These are phyloP conservation scores for Centrapalus pauciflorus DNA, from an alignment of 129 eudicot genomes.

Conservation along the genomic window DNA sequence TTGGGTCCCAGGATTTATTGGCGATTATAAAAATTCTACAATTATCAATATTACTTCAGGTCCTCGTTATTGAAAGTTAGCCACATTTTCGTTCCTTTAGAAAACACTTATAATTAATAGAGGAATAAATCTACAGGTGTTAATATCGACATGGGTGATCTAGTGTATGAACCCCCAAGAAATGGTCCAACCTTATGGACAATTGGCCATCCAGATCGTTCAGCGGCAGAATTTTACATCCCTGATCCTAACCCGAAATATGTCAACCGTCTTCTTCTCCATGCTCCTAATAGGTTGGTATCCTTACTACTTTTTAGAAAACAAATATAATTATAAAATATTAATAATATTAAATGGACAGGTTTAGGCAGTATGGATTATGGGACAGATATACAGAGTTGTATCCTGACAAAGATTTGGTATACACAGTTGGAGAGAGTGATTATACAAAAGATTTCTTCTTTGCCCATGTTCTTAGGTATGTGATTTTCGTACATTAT, in stretches of 20 bases:
- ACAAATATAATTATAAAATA: neutral
- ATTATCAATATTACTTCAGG: constrained; percentile 52
- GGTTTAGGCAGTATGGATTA: constrained; percentile 38
- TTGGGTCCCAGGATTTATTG: constrained; percentile 79
- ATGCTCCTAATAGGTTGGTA: constrained; percentile 52
- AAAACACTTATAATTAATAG: neutral
- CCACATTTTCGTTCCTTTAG: neutral
- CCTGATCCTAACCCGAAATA: constrained; percentile 69
- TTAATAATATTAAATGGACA: neutral
- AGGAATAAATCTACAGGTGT: neutral
- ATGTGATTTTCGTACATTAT: neutral
- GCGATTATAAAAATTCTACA: constrained; percentile 42
- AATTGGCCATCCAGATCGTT: constrained; percentile 80
- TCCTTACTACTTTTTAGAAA: neutral
- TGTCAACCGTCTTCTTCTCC: constrained; percentile 40
- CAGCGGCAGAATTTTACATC: constrained; percentile 76
- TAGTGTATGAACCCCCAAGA: constrained; percentile 68
- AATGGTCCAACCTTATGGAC: constrained; percentile 91
- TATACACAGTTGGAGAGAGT: constrained; percentile 30
- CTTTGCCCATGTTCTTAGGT: constrained; percentile 42
- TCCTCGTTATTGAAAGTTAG: neutral
- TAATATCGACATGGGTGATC: constrained; percentile 42
- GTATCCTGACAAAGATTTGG: constrained; percentile 32
- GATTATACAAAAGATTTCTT: constrained; percentile 34
- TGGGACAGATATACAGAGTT: constrained; percentile 45